These are phyloP conservation scores for Rosa chinensis DNA, from an alignment of 306 rosid species.

Conservation along the genomic window DNA sequence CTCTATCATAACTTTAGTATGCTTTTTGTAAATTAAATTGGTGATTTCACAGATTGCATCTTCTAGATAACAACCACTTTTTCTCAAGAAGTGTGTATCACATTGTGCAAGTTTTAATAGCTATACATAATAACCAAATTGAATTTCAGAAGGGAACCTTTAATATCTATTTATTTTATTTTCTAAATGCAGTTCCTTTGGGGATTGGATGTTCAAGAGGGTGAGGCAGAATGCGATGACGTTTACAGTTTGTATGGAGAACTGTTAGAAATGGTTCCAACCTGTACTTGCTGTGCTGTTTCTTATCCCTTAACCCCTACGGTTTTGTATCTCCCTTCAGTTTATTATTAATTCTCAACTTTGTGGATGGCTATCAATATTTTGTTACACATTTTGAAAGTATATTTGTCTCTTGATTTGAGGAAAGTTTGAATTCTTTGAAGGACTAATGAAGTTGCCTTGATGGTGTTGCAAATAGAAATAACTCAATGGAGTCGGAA, in stretches of 20 bases:
- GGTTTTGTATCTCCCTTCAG: no score
- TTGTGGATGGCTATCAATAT: neutral
- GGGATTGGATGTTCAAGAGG: slow-evolving; percentile 77
- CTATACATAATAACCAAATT: neutral
- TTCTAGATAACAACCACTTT: neutral
- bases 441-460: neutral
- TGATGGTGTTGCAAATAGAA: slow-evolving; percentile 1
- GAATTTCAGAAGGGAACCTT: slow-evolving; percentile 4
- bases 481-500: neutral
- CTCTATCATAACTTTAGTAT: neutral
- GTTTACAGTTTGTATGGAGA: slow-evolving; percentile 84
- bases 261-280: slow-evolving; percentile 90
- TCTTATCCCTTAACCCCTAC: slow-evolving; percentile 69
- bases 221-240: slow-evolving; percentile 78
- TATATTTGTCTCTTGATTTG: slow-evolving; percentile 22
- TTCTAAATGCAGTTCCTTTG: slow-evolving; percentile 60
- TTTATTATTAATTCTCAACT: neutral
- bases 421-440: slow-evolving; percentile 10
- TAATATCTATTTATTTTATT: neutral
- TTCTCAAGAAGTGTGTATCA: neutral
- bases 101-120: neutral
- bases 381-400: neutral
- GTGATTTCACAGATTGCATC: neutral
- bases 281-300: slow-evolving; percentile 94
- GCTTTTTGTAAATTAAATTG: neutral